phyloP scores from a whole-genome alignment of 208 protist species.

The Lotmaria passim region DNA sequence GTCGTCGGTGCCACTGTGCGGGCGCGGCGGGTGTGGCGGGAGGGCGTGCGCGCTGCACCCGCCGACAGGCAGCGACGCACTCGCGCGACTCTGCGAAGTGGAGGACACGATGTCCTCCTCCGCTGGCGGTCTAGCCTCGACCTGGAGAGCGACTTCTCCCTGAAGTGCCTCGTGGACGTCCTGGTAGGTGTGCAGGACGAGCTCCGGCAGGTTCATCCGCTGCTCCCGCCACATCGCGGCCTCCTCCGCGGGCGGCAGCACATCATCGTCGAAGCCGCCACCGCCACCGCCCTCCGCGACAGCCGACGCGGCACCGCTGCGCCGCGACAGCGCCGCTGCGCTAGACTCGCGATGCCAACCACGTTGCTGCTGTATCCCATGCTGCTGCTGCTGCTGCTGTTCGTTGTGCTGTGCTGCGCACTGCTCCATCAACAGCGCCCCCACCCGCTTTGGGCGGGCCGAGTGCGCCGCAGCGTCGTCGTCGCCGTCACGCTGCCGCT shows the following conservation, averaged over 20 bases:
- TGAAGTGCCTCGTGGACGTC: slow-evolving; percentile 20
- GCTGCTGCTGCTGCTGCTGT: slow-evolving; percentile 18
- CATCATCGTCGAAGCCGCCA: slow-evolving; percentile 26
- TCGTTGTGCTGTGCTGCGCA: slow-evolving; percentile 29
- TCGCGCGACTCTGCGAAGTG: neutral
- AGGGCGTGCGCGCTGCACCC: neutral
- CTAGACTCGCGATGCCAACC: neutral
- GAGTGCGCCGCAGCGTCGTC: neutral
- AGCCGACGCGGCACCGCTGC: neutral
- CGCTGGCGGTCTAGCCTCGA: neutral
- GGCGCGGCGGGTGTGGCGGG: neutral
- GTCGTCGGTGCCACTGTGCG: slow-evolving; percentile 11
- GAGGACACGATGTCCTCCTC: neutral
- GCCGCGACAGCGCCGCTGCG: neutral
- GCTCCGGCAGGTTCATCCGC: slow-evolving; percentile 49
- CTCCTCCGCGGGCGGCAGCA: slow-evolving; percentile 30
- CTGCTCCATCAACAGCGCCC: slow-evolving; percentile 10
- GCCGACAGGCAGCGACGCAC: neutral
- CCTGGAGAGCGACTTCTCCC: slow-evolving; percentile 16
- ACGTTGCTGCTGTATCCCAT: neutral
- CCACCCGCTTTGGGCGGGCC: slow-evolving; percentile 2
- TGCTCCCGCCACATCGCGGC: slow-evolving; percentile 31
- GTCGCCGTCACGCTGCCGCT: neutral
- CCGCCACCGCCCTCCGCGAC: slow-evolving; percentile 3
- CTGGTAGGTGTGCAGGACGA: slow-evolving; percentile 55